Conservation (phyloP, 305 asterid genomes). For the Ajuga reptans region DNA sequence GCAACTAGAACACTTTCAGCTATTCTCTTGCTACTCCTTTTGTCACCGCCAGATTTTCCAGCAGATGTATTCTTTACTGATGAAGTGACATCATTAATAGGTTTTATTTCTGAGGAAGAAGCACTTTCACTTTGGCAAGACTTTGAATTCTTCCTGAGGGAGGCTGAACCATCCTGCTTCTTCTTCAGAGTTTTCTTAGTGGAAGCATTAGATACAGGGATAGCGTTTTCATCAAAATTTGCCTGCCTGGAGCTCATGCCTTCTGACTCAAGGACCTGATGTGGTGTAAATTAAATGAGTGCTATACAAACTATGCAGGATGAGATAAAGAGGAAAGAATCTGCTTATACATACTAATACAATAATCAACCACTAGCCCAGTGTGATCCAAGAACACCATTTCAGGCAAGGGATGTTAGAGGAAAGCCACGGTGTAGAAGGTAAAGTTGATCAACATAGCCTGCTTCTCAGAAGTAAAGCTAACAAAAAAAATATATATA, state of each 20-base stretch:
- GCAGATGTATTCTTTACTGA: slow-evolving; percentile 40
- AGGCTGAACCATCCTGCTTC: slow-evolving; percentile 40
- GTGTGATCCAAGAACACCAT: neutral
- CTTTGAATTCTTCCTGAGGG: slow-evolving; percentile 47
- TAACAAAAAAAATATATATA: neutral
- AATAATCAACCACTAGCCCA: neutral
- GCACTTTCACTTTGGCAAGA: slow-evolving; percentile 62
- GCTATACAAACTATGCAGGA: slow-evolving; percentile 7
- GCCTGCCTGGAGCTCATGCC: slow-evolving; percentile 34
- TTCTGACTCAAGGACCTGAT: slow-evolving; percentile 49
- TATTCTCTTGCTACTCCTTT: slow-evolving; percentile 80
- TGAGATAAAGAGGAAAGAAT: neutral
- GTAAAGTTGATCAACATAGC: neutral
- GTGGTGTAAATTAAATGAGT: slow-evolving; percentile 18
- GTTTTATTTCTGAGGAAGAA: slow-evolving; percentile 61
- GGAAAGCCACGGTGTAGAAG: neutral
- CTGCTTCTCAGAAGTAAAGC: slow-evolving; percentile 3
- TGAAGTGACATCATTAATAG: slow-evolving; percentile 44
- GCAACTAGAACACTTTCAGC: slow-evolving; percentile 65
- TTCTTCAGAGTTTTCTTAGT: slow-evolving; percentile 43
- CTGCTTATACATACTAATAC: neutral
- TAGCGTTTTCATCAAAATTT: slow-evolving; percentile 37
- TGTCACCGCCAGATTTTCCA: slow-evolving; percentile 42
- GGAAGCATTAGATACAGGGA: slow-evolving; percentile 36
- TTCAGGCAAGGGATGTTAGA: slow-evolving; percentile 1